Evolutionary conservation across 2,329 filamentous ascomycete genomes (phyloP).

Genomic region (Nakataea oryzae): DNA sequence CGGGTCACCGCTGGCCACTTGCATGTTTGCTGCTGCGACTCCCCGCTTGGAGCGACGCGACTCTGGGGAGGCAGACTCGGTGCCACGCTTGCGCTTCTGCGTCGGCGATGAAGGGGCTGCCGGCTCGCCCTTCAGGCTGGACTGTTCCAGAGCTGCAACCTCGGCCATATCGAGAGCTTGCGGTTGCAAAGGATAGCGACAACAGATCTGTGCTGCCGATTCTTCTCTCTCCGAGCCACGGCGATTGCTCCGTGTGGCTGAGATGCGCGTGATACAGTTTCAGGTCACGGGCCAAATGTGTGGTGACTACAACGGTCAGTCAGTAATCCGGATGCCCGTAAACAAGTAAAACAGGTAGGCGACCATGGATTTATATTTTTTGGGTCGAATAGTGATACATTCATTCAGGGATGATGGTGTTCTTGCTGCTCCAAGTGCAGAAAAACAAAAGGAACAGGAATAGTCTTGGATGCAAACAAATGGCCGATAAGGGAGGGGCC

Average conservation of each 20-base stretch:
- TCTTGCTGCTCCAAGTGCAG: too few relatives aligned
- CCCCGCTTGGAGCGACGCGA: conserved; percentile 39
- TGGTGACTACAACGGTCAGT: not conserved
- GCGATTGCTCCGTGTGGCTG: not conserved
- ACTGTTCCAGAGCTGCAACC: conserved; percentile 3
- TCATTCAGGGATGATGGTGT: not conserved
- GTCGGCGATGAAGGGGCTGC: not conserved
- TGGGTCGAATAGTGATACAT: not conserved
- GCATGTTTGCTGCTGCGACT: conserved; percentile 31
- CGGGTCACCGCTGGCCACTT: conserved; percentile 26
- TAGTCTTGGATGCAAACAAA: too few relatives aligned
- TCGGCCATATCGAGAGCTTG: conserved; percentile 1
- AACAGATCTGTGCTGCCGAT: not conserved
- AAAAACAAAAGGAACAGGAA: too few relatives aligned
- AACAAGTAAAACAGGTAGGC: not conserved
- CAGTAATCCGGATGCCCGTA: not conserved
- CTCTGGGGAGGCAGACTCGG: conserved; percentile 36
- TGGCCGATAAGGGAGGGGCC: not conserved
- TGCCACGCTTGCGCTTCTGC: conserved; percentile 45
- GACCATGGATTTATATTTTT: not conserved
- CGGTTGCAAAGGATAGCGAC: not conserved
- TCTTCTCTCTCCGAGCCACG: not conserved
- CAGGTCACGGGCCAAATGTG: not conserved
- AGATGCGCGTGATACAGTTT: not conserved
- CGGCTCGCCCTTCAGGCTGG: conserved; percentile 2